Percentiles rank a stretch among this genome's conserved stretches.
These are phyloP conservation scores for Fusarium sp. DNA, from an alignment of 2,329 filamentous ascomycete species.

Conservation along the genomic window DNA sequence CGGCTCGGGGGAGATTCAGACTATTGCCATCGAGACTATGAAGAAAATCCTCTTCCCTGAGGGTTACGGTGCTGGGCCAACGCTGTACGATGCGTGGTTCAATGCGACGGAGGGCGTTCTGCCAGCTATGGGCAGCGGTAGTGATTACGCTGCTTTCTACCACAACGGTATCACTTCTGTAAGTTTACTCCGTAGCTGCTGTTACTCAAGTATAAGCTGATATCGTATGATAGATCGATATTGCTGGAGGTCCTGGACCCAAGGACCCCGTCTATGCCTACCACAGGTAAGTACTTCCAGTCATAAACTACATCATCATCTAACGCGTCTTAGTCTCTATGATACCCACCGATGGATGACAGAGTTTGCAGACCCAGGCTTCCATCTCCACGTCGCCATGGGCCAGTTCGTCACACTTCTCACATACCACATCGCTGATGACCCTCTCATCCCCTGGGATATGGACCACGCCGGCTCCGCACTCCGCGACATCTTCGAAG, in stretches of 20 bases:
- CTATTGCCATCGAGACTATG: conserved; percentile 41
- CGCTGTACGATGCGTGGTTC: conserved; percentile 39
- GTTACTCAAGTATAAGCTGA: background rate
- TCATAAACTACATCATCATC: background rate
- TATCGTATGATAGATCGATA: conserved; percentile 6
- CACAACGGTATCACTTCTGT: conserved; percentile 36
- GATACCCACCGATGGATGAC: conserved; percentile 63
- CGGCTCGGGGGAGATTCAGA: conserved; percentile 39
- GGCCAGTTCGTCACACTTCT: conserved; percentile 52
- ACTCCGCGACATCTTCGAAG: conserved; percentile 28
- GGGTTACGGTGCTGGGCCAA: conserved; percentile 24
- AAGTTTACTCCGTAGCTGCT: fast-evolving
- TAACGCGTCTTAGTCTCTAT: conserved; percentile 14
- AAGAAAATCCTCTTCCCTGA: conserved; percentile 40
- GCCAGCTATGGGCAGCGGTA: conserved; percentile 30
- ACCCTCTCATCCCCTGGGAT: conserved; percentile 30
- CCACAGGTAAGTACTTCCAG: background rate
- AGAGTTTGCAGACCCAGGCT: conserved; percentile 63
- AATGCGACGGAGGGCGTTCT: conserved; percentile 36
- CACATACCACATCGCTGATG: conserved; percentile 36
- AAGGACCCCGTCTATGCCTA: conserved; percentile 32
- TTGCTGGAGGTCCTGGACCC: conserved; percentile 30
- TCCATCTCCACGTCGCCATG: conserved; percentile 62
- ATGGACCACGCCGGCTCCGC: conserved; percentile 19
- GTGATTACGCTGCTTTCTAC: conserved; percentile 36